Evolutionary conservation across 164 flowering plant species (phyloP), one percentile per base, ranked within the genome.

Genomic region (Saururus chinensis): DNA sequence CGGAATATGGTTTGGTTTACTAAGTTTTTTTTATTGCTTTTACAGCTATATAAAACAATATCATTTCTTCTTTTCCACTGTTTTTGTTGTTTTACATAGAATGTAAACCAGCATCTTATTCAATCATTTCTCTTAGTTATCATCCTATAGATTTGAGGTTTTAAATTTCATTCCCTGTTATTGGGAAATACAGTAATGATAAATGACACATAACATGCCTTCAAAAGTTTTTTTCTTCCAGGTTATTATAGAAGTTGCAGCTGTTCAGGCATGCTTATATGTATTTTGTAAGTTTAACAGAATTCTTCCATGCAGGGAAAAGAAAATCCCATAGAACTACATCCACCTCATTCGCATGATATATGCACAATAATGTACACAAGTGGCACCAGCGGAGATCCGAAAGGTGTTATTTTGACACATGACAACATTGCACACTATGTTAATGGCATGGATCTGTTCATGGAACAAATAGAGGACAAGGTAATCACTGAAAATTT

Each of bases 301-400:
- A 12, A 19, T 20, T 53, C 10, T 20, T 19, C 52, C 59, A 0
- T 41, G 30, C 84, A 90, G 99, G 97, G 97, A 60, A 84, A 77
- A 60, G 76, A 82, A 66, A 74, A 80, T 58, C 86, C 88, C 8
- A 61, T 65, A 25, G 85, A 85, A 30, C 63, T 71, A 60, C 53
- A 48, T 2, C 79, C 86, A 2, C 97, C 98, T 23, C 75, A 75
- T 63, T 74, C 96, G 59, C 64, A 57, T 37, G 60, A 78, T 68
- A 77, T 84, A 40, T 80, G 91, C 75, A 85, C 97, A 30, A 88
- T 93, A 59, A 90, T 93, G 97, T 93, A 93, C 74, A 93, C 99
- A 19, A 93, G 99, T 67, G 99, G 99, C 49, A 90, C 99, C 40
- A 90, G 91, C 73, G 99, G 99, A 56, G 82, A 82, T 52, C 99